Base-by-base conservation (phyloP, 2,329 filamentous ascomycete species). In the Thermoascus crustaceus region DNA sequence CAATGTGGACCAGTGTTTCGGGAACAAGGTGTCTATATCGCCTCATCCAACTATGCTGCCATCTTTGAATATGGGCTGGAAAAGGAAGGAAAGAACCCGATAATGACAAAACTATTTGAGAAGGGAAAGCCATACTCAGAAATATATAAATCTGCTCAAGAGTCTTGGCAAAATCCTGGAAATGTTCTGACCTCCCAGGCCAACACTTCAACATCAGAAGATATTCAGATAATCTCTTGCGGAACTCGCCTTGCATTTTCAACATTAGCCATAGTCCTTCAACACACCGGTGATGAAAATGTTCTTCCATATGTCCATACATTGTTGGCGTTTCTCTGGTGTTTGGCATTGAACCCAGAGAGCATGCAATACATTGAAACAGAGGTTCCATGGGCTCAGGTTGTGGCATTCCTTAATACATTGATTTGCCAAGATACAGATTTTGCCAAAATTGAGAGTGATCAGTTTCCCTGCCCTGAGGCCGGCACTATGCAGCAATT, bases 231-330 rank as follows among this genome's bases (percentile, higher is more conserved):
- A 41, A 58, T 52, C 16, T 54, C 42, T 33, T 67, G 57, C 34
- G 64, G 60, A 29, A 61, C 55, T 34, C 46, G 44, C 35, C 48
- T 75, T 23, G 53, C 61, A 7, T 64, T 62, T 45, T 52, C 63
- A 20, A 67, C 63, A 0, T 57, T 72, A 4, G 50, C 56, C 2
- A 45, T 67, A 8, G 58, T 66, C 18, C 59, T 74, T 7, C 58
- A 60, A 20, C 64, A 69, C n/a, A 50, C 64, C 2, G 64, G 64
- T 3, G 67, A 75, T 39, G 66, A 65, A 23, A 71, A 72, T 38
- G 62, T 73, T 9, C 61, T 76, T 26, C 68, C 74, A 13, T 67
- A 69, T 43, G 60, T 76, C 4, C 73, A 79, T 46, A 55, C 73
- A 17, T 67, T 68, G 27, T 60, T 79, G 13, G 63, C 67, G 7